Conservation (phyloP, 352 stramenopile genomes). For the Globisporangium paroecandrum region DNA sequence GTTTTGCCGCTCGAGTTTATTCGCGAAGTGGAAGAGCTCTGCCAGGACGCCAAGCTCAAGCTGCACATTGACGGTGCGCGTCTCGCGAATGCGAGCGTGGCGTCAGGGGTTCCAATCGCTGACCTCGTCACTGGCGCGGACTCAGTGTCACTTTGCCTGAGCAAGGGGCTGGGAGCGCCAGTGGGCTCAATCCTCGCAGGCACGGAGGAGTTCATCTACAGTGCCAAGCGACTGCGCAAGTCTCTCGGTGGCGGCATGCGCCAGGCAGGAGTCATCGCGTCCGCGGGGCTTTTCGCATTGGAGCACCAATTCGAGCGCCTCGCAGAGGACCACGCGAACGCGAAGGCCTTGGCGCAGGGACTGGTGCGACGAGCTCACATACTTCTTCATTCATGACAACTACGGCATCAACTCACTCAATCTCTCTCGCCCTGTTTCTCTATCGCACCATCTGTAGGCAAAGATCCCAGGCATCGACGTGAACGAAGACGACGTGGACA, state of each 20-base stretch:
- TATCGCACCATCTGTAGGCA: conserved; percentile 16
- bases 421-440: background rate
- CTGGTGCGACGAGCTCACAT: conserved; percentile 27
- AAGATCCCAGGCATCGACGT: conserved; percentile 66
- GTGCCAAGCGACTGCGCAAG: conserved; percentile 92
- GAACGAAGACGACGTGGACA: conserved; percentile 63
- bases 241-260: conserved; percentile 97
- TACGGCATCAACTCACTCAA: background rate
- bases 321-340: conserved; percentile 78
- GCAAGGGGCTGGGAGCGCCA: conserved; percentile 94
- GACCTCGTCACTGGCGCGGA: conserved; percentile 84
- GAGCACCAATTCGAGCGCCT: conserved; percentile 86
- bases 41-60: conserved; percentile 71
- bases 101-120: conserved; percentile 55
- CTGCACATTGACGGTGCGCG: conserved; percentile 96
- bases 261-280: conserved; percentile 92
- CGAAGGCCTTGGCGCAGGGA: conserved; percentile 59
- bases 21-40: conserved; percentile 63
- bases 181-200: conserved; percentile 93
- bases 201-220: conserved; percentile 82
- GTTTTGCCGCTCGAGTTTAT: conserved; percentile 88
- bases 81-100: conserved; percentile 94
- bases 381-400: background rate
- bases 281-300: conserved; percentile 90
- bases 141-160: conserved; percentile 94